Evolutionary conservation across 768 basidiomycete genomes (phyloP).

Genomic region (Mycena vulgaris): DNA sequence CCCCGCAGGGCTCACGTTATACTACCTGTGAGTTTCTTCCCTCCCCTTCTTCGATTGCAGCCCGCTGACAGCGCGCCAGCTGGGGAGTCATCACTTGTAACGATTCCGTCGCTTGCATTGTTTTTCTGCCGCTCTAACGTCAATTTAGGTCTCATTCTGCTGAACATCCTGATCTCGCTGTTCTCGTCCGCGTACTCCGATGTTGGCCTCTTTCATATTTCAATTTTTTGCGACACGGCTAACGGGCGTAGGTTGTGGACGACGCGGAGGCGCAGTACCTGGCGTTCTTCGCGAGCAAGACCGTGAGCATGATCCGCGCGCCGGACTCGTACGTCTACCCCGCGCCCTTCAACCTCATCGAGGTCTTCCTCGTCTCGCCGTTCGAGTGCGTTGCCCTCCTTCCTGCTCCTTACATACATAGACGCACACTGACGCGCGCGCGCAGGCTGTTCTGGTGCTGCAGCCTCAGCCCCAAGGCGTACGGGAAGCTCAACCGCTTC

Average conservation of each 20-base stretch:
- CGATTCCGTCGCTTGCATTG: background rate
- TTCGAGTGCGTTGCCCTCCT: conserved; percentile 75
- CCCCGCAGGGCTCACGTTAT: conserved; percentile 75
- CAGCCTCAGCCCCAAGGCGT: conserved; percentile 60
- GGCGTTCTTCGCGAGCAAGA: conserved; percentile 92
- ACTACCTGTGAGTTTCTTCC: conserved; percentile 75
- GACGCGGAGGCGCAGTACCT: conserved; percentile 94
- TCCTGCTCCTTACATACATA: conserved; percentile 5
- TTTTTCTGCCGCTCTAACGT: too few relatives aligned
- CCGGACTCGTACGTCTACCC: conserved; percentile 92
- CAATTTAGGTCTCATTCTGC: conserved; percentile 74
- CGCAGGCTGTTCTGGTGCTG: conserved; percentile 60
- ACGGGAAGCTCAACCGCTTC: conserved; percentile 82
- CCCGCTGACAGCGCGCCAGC: background rate
- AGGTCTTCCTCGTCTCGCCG: conserved; percentile 85
- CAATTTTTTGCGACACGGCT: conserved; percentile 11
- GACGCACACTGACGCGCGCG: background rate
- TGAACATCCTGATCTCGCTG: conserved; percentile 96
- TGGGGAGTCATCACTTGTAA: conserved; percentile 37
- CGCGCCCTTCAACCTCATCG: conserved; percentile 93
- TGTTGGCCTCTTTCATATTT: conserved; percentile 57
- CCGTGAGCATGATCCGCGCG: conserved; percentile 87
- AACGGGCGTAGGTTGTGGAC: conserved; percentile 70
- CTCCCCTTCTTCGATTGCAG: background rate
- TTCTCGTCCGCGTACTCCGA: conserved; percentile 95